phyloP scores from a whole-genome alignment of 495 filamentous ascomycete species.

The Penicillium steckii region DNA sequence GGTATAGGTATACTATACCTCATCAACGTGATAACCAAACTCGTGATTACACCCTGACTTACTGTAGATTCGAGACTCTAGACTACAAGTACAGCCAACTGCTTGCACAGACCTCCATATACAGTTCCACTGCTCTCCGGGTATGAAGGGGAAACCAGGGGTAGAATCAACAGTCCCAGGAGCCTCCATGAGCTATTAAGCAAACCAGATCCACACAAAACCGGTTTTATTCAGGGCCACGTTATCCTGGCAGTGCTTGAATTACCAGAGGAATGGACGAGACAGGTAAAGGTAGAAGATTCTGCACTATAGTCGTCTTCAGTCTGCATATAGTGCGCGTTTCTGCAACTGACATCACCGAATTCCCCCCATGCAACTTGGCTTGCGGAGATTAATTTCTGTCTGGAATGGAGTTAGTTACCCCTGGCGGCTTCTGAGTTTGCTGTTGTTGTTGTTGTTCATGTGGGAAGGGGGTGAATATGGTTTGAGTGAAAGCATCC shows the following conservation, averaged over 20 bases:
- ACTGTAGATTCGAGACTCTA: too few species aligned
- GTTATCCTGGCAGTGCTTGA: conserved; percentile 2
- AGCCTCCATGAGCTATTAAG: neutral
- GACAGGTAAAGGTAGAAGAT: neutral
- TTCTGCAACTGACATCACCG: conserved; percentile 4
- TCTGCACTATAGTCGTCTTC: too few species aligned
- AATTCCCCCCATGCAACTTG: conserved; percentile 9
- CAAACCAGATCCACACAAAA: neutral
- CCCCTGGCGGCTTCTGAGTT: neutral
- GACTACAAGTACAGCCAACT: too few species aligned
- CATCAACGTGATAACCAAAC: too few species aligned
- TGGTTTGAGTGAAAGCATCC: too few species aligned
- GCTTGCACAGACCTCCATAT: too few species aligned
- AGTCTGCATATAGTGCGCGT: too few species aligned
- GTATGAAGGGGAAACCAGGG: conserved; percentile 14
- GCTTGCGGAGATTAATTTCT: conserved; percentile 9
- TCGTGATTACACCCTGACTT: too few species aligned
- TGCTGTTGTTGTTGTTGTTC: neutral
- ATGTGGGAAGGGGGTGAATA: too few species aligned
- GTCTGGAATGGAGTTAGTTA: conserved; percentile 10
- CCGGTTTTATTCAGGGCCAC: neutral
- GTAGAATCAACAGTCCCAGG: neutral
- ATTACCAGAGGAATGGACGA: neutral
- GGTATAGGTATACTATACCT: neutral
- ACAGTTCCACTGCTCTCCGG: neutral